These are phyloP conservation scores for Neonectria magnoliae DNA, from an alignment of 2,329 filamentous ascomycete species.

Conservation along the genomic window DNA sequence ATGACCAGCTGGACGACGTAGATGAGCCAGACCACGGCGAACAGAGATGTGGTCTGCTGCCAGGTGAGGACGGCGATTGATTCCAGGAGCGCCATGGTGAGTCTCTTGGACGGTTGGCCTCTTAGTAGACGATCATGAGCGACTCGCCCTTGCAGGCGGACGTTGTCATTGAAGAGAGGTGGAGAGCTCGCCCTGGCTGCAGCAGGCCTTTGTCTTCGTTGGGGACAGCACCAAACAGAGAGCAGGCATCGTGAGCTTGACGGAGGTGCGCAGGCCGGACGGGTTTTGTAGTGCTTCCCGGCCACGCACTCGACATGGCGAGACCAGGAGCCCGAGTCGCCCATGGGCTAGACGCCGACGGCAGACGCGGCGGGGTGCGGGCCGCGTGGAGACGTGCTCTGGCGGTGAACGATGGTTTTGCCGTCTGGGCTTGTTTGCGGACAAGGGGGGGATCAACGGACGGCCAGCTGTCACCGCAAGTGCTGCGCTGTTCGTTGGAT, in stretches of 20 bases:
- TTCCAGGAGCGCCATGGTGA: slow-evolving; percentile 40
- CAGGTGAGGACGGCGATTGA: slow-evolving; percentile 36
- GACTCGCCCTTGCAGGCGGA: slow-evolving; percentile 40
- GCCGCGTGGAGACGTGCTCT: slow-evolving; percentile 41
- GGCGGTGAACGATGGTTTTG: slow-evolving; percentile 39
- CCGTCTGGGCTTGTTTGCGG: slow-evolving; percentile 5
- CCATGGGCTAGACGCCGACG: slow-evolving; percentile 25
- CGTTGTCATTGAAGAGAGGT: slow-evolving; percentile 42
- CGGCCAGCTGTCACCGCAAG: slow-evolving; percentile 45
- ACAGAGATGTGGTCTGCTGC: slow-evolving; percentile 40
- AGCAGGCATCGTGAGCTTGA: slow-evolving; percentile 5
- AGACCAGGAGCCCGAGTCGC: slow-evolving; percentile 21
- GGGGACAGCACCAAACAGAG: slow-evolving; percentile 21
- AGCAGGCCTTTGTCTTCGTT: slow-evolving; percentile 35
- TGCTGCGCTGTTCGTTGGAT: slow-evolving; percentile 35
- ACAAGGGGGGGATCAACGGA: slow-evolving; percentile 31
- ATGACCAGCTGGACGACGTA: slow-evolving; percentile 44
- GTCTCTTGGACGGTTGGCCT: not conserved
- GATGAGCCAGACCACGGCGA: slow-evolving; percentile 41
- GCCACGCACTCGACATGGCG: slow-evolving; percentile 33
- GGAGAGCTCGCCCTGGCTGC: slow-evolving; percentile 36
- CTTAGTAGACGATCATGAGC: slow-evolving; percentile 38
- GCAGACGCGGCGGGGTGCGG: slow-evolving; percentile 35
- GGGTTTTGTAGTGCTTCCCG: slow-evolving; percentile 39
- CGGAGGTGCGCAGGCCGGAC: slow-evolving; percentile 30